A percentile compares a stretch with the other conserved stretches of the same genome.
Conservation (phyloP, 1,284 basidiomycete species). For the Ustilago crameri region DNA sequence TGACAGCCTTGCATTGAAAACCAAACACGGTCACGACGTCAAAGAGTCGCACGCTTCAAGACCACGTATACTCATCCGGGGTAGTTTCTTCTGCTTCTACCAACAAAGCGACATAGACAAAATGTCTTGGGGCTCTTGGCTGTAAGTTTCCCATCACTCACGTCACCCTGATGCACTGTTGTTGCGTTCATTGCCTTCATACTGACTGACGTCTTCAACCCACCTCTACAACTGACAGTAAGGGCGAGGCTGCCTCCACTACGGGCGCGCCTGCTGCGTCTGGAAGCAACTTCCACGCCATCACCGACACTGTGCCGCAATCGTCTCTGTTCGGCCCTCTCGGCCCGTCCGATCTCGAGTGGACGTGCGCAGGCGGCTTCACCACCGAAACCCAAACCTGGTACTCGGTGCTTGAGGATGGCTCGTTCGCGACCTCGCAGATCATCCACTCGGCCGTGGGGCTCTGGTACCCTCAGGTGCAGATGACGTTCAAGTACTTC, state of each 20-base stretch:
- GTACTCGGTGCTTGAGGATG: constrained; percentile 86
- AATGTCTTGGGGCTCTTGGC: constrained; percentile 67
- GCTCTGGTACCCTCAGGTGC: constrained; percentile 91
- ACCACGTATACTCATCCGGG: not conserved
- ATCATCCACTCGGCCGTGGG: constrained; percentile 95
- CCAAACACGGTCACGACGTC: no score
- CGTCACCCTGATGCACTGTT: not conserved
- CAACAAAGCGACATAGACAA: constrained; percentile 5
- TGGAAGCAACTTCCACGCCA: constrained; percentile 61
- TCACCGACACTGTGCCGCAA: constrained; percentile 59
- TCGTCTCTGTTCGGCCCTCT: constrained; percentile 77
- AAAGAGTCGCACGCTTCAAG: no score
- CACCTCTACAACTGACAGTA: constrained; percentile 7
- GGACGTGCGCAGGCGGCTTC: constrained; percentile 84
- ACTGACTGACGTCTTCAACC: not conserved
- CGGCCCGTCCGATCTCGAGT: constrained; percentile 77
- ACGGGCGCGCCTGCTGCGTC: constrained; percentile 29
- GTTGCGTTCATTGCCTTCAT: not conserved
- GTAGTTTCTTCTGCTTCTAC: no score
- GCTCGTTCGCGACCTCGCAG: constrained; percentile 84
- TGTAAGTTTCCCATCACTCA: constrained; percentile 49
- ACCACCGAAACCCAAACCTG: constrained; percentile 91
- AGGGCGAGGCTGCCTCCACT: constrained; percentile 31
- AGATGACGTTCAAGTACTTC: constrained; percentile 92
- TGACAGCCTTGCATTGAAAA: no score